Conservation (phyloP, 495 filamentous ascomycete genomes). For the Neurospora sublineolata region DNA sequence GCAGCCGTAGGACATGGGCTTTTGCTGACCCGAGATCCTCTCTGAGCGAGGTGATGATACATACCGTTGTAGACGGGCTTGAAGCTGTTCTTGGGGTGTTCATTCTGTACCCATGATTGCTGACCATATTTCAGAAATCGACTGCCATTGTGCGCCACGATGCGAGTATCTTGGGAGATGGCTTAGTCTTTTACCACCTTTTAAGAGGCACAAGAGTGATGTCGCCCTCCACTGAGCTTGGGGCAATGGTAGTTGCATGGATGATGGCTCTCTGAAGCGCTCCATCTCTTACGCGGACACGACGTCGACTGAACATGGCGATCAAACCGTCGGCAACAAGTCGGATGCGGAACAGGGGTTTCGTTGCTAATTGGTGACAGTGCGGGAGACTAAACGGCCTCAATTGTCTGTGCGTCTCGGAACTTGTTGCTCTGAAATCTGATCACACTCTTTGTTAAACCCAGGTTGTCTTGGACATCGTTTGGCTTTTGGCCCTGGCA, state of each 20-base stretch:
- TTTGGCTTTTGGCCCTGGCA: conserved; percentile 12
- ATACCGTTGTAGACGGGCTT: not conserved
- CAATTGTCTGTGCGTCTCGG: conserved; percentile 20
- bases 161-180: not conserved
- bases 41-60: not conserved
- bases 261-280: conserved; percentile 11
- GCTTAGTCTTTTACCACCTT: not conserved
- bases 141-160: not conserved
- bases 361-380: not conserved
- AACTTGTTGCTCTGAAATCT: conserved; percentile 12
- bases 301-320: conserved; percentile 16
- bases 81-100: not conserved
- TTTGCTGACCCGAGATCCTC: not conserved
- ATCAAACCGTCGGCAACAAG: conserved; percentile 13
- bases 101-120: not conserved
- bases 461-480: conserved; percentile 7
- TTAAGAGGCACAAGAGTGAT: not conserved
- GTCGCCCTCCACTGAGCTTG: not conserved
- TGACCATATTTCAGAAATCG: not conserved
- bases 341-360: conserved; percentile 9
- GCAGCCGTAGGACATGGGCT: conserved; percentile 3
- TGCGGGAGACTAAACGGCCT: not conserved
- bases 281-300: conserved; percentile 9
- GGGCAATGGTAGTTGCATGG: conserved; percentile 16
- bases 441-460: conserved; percentile 16